Evolutionary conservation across 2,329 filamentous ascomycete genomes (phyloP).

Genomic region (Cladosporium phlei): DNA sequence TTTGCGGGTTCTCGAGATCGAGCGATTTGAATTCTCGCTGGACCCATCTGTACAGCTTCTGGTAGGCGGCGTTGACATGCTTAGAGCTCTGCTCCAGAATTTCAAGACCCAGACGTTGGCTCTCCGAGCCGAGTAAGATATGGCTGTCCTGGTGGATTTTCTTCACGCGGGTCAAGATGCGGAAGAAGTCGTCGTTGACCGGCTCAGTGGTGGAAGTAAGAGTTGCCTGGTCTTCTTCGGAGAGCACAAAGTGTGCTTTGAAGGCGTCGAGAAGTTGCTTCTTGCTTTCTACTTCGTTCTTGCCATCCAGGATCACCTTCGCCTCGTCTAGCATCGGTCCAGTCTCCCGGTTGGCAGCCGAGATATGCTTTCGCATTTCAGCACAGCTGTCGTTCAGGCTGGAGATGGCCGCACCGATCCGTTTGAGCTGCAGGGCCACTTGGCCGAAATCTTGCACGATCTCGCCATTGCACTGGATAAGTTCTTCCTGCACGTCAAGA

Average conservation of each 20-base stretch:
- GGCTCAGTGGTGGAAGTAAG: slow-evolving; percentile 76
- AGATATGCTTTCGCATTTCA: slow-evolving; percentile 73
- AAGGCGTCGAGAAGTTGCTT: slow-evolving; percentile 74
- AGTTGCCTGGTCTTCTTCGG: slow-evolving; percentile 70
- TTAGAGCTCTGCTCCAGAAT: slow-evolving; percentile 88
- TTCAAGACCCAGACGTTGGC: slow-evolving; percentile 80
- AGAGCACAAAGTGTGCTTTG: slow-evolving; percentile 75
- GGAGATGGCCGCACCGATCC: slow-evolving; percentile 73
- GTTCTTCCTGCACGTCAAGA: slow-evolving; percentile 81
- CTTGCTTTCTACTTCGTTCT: slow-evolving; percentile 70
- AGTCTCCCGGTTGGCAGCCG: slow-evolving; percentile 69
- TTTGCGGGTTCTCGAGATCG: slow-evolving; percentile 90
- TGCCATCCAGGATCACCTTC: slow-evolving; percentile 65
- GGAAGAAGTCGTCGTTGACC: slow-evolving; percentile 81
- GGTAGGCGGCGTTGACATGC: slow-evolving; percentile 80
- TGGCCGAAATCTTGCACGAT: slow-evolving; percentile 83
- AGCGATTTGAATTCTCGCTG: slow-evolving; percentile 88
- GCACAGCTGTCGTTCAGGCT: slow-evolving; percentile 75
- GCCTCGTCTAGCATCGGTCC: slow-evolving; percentile 72
- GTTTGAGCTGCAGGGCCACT: slow-evolving; percentile 86
- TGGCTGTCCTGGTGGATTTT: slow-evolving; percentile 85
- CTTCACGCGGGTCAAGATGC: slow-evolving; percentile 71
- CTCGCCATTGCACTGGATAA: slow-evolving; percentile 86
- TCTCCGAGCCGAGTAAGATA: slow-evolving; percentile 81
- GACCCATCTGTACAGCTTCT: slow-evolving; percentile 94